phyloP scores from a whole-genome alignment of 2,329 filamentous ascomycete genomes.

The Talaromyces sp. region DNA sequence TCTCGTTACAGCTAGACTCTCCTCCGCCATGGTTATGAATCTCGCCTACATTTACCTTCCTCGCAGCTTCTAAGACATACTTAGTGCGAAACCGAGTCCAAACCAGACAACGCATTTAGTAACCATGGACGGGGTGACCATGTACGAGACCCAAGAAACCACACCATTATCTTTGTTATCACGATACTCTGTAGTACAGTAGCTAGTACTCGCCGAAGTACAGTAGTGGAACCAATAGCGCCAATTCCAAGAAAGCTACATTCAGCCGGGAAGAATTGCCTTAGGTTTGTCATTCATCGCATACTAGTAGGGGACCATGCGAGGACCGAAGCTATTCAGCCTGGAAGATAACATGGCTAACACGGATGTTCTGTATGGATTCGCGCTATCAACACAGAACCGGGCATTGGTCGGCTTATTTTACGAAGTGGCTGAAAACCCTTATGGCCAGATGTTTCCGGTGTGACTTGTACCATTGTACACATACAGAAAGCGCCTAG shows the following conservation, averaged over 20 bases:
- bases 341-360: slow-evolving; percentile 1
- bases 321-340: not conserved
- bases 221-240: not conserved
- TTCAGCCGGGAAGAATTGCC: not conserved
- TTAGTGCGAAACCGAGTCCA: slow-evolving; percentile 1
- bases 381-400: not conserved
- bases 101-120: not conserved
- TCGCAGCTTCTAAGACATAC: not conserved
- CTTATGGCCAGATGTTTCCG: not conserved
- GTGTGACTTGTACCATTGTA: not conserved
- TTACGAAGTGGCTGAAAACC: not conserved
- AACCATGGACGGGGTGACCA: not conserved
- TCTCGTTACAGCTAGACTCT: not conserved
- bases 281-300: not conserved
- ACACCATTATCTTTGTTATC: not conserved
- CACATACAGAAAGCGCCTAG: not conserved
- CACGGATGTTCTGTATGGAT: not conserved
- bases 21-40: not conserved
- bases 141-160: not conserved
- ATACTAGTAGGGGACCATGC: not conserved
- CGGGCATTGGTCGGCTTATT: not conserved
- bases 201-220: not conserved
- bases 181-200: too few species aligned
- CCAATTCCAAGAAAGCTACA: not conserved
- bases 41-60: slow-evolving; percentile 7